Percentiles rank a stretch among this genome's conserved stretches.
These are phyloP conservation scores for Pseudohalonectria lignicola DNA, from an alignment of 2,329 filamentous ascomycete genomes.

Conservation along the genomic window DNA sequence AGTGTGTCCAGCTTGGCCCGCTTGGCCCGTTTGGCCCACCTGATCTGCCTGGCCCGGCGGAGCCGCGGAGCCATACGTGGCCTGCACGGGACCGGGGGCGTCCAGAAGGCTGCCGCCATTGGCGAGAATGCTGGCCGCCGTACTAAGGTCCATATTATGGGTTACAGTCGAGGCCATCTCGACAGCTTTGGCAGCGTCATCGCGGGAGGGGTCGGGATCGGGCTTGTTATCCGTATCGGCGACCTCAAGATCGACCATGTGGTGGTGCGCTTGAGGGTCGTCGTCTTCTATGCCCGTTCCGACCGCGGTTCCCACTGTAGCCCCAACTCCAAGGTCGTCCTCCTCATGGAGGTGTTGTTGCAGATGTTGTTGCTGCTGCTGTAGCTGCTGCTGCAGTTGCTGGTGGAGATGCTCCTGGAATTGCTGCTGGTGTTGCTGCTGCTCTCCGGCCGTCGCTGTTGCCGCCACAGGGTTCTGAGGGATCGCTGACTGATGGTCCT, in stretches of 20 bases:
- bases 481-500: too few species aligned
- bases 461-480: slow-evolving; percentile 2
- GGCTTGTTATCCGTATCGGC: slow-evolving; percentile 2
- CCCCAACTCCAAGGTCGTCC: too few species aligned
- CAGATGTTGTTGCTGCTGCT: slow-evolving; percentile 14
- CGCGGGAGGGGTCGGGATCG: slow-evolving; percentile 1
- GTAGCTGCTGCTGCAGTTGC: not conserved
- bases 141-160: slow-evolving; percentile 14
- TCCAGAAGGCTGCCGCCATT: slow-evolving; percentile 13
- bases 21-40: too few species aligned
- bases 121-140: slow-evolving; percentile 18
- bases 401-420: not conserved
- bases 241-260: slow-evolving; percentile 1
- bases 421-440: slow-evolving; percentile 3
- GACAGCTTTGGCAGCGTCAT: not conserved
- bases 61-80: slow-evolving; percentile 1
- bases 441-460: not conserved
- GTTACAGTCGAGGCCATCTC: not conserved
- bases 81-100: not conserved
- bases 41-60: too few species aligned
- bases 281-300: too few species aligned
- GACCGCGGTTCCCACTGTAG: too few species aligned
- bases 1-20: not conserved
- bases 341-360: slow-evolving; percentile 9
- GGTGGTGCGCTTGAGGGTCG: not conserved